Evolutionary conservation across 129 eudicot genomes (phyloP).

Genomic region (Flaveria sonorensis): DNA sequence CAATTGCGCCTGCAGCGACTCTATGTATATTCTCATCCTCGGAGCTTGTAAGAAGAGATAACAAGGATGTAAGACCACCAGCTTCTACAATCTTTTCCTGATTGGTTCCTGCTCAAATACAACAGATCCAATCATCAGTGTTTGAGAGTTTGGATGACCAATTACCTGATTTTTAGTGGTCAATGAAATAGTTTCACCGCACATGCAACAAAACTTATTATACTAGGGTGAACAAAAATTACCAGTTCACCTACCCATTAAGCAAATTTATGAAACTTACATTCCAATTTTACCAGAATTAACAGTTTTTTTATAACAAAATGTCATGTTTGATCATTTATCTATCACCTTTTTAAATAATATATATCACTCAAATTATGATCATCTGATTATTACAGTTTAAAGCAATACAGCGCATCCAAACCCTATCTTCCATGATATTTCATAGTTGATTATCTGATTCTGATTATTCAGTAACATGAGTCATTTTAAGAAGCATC

Average conservation of each 20-base stretch:
- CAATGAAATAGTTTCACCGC: not conserved
- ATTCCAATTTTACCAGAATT: too few species aligned
- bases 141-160: not conserved
- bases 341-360: too few species aligned
- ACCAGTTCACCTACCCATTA: too few species aligned
- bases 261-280: too few species aligned
- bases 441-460: not conserved
- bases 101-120: conserved; percentile 62
- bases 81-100: conserved; percentile 92
- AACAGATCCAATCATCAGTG: not conserved
- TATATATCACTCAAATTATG: too few species aligned
- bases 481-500: not conserved
- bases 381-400: too few species aligned
- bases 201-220: too few species aligned
- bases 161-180: too few species aligned
- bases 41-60: conserved; percentile 71
- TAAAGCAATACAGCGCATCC: not conserved
- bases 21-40: conserved; percentile 83
- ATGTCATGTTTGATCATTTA: too few species aligned
- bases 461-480: not conserved
- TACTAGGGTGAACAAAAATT: too few species aligned
- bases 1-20: conserved; percentile 95
- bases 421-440: not conserved
- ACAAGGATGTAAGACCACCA: conserved; percentile 88
- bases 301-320: too few species aligned